These are phyloP conservation scores for Solanum chilense DNA, from an alignment of 257 asterid genomes.

Conservation along the genomic window DNA sequence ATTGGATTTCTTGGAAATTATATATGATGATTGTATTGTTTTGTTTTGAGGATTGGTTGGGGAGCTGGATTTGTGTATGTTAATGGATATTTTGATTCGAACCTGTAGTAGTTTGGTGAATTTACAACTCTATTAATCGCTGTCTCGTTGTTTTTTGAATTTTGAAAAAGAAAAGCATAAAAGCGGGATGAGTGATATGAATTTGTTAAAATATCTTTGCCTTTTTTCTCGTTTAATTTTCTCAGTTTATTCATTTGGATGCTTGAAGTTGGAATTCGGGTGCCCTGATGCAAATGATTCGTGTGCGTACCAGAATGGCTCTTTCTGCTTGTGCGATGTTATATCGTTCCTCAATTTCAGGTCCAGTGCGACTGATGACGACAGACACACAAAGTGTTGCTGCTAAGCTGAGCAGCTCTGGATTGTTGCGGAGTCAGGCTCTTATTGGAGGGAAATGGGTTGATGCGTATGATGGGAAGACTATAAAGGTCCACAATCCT, in stretches of 20 bases:
- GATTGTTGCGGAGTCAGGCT: slow-evolving; percentile 70
- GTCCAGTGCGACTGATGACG: slow-evolving; percentile 28
- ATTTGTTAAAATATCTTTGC: background rate
- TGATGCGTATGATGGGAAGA: slow-evolving; percentile 86
- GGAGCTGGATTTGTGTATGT: background rate
- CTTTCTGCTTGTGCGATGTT: background rate
- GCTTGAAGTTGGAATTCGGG: background rate
- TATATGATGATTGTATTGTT: background rate
- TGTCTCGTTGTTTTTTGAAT: background rate
- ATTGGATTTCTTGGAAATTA: background rate
- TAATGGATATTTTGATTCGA: background rate
- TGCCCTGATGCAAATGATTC: background rate
- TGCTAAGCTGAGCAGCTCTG: slow-evolving; percentile 55
- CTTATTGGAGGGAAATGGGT: slow-evolving; percentile 89
- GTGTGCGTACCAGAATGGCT: background rate
- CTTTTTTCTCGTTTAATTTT: background rate
- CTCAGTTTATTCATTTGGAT: background rate
- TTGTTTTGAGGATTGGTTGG: background rate
- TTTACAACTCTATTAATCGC: background rate
- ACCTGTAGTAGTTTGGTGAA: background rate
- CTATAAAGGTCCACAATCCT: slow-evolving; percentile 78
- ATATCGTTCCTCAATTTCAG: background rate
- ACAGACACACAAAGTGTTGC: slow-evolving; percentile 50
- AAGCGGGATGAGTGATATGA: background rate
- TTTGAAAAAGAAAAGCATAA: background rate